Evolutionary conservation across 192 early-diverging fungal species (phyloP), one percentile per base, ranked within the genome.

Genomic region (Gryganskiella cystojenkinii): DNA sequence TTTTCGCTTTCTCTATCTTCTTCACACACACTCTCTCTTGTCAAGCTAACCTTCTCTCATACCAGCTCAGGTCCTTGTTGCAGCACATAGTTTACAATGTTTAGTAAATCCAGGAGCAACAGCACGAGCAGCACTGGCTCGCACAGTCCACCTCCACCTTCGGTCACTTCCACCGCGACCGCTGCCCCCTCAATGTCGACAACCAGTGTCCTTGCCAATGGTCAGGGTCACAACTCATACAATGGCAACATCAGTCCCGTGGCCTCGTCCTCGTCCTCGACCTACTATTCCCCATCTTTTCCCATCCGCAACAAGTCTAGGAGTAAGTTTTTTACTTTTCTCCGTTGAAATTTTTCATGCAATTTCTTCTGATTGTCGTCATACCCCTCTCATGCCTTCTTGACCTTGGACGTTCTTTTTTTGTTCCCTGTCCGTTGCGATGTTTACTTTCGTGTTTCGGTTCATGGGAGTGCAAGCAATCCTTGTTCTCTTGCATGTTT

Each of bases 301-400:
- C 70, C 70, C n/a, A 25, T 28, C 35, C 61, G 70, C 25, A 71
- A 71, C 56, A 71, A 71, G 61, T 71, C 70, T 3, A 63, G 70
- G 31, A 71, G 70, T 71, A 64, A 71, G 70, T 64, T 11, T 4
- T 15, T 17, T 46, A 9, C 28, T 56, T 40, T 30, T 35, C 35
- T 56, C 31, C 52, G 33, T 54, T 54, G 33, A 25, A 17, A n/a
- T 8, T 8, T 31, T n/a, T n/a, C n/a, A n/a, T n/a, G n/a, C n/a
- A n/a, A n/a, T n/a, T n/a, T n/a, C n/a, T n/a, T n/a, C n/a, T n/a
- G n/a, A n/a, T n/a, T n/a, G n/a, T n/a, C n/a, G n/a, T 40, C 13
- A 13, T 13, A 9, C 37, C 37, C 37, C 37, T 13, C 13, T 40
- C 37, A 9, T 40, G 37, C 49, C n/a, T 53, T 53, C 52, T 15